A percentile compares a stretch with the other conserved stretches of the same genome.
Conservation (phyloP, 192 early-diverging fungal species). For the Jimgerdemannia flammicorona region DNA sequence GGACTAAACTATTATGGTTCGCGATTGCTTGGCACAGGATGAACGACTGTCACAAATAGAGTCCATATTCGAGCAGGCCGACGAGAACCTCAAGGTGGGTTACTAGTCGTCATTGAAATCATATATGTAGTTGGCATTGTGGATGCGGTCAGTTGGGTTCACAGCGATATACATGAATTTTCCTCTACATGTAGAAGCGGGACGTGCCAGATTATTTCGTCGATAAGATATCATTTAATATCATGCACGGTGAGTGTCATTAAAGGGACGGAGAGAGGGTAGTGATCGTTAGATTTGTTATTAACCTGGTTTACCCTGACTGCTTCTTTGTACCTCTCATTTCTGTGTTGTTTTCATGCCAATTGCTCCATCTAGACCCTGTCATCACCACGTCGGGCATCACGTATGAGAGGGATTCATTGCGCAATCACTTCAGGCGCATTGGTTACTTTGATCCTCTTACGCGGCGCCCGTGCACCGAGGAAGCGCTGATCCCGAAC, state of each 20-base stretch:
- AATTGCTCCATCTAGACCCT: slow-evolving; percentile 15
- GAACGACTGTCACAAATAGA: slow-evolving; percentile 30
- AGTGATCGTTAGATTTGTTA: neutral
- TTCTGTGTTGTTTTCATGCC: neutral
- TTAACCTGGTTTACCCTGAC: neutral
- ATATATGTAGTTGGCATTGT: neutral
- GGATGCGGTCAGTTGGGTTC: neutral
- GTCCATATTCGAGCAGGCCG: slow-evolving; percentile 47
- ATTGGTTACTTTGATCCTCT: slow-evolving; percentile 87
- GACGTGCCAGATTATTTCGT: slow-evolving; percentile 34
- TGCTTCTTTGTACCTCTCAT: neutral
- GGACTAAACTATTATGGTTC: neutral
- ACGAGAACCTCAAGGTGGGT: slow-evolving; percentile 36
- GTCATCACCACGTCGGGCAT: slow-evolving; percentile 59
- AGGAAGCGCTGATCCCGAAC: slow-evolving; percentile 70
- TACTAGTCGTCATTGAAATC: neutral
- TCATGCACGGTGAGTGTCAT: slow-evolving; percentile 63
- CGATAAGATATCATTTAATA: slow-evolving; percentile 68
- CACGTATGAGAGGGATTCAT: slow-evolving; percentile 70
- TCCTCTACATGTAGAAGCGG: slow-evolving; percentile 16
- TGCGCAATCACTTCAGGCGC: slow-evolving; percentile 70
- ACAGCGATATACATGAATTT: neutral
- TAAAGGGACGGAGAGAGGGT: neutral
- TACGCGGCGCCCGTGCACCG: slow-evolving; percentile 58
- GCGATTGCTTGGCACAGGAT: slow-evolving; percentile 22